A percentile compares a stretch with the other conserved stretches of the same genome.
Evolutionary conservation across 1,284 basidiomycete species (phyloP).

Genomic region (Moesziomyces antarcticus): DNA sequence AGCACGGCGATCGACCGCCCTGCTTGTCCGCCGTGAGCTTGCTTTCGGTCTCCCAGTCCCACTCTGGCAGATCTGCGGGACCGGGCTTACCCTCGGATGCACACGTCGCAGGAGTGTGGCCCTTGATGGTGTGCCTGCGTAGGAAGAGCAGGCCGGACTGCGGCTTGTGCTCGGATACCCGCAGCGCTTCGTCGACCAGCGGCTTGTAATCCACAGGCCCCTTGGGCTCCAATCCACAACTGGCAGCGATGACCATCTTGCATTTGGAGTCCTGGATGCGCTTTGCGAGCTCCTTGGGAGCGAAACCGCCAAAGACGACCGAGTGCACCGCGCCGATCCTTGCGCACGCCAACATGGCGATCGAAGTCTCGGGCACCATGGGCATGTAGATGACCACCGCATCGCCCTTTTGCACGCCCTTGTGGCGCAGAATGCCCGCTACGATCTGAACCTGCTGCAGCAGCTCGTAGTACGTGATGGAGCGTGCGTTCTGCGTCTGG

Average conservation of each 20-base stretch:
- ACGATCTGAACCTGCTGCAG: constrained; percentile 57
- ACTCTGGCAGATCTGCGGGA: constrained; percentile 42
- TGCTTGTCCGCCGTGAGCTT: constrained; percentile 19
- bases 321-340: constrained; percentile 65
- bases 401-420: constrained; percentile 61
- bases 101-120: constrained; percentile 41
- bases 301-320: constrained; percentile 66
- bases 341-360: constrained; percentile 64
- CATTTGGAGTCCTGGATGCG: constrained; percentile 59
- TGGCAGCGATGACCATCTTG: constrained; percentile 57
- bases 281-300: constrained; percentile 61
- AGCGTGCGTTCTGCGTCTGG: constrained; percentile 42
- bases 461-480: constrained; percentile 57
- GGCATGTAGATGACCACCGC: constrained; percentile 65
- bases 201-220: constrained; percentile 61
- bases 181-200: constrained; percentile 58
- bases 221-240: constrained; percentile 63
- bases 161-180: constrained; percentile 52
- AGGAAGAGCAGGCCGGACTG: constrained; percentile 46
- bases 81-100: constrained; percentile 14
- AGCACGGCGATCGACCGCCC: constrained; percentile 46
- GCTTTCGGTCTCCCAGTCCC: constrained; percentile 57
- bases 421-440: constrained; percentile 56
- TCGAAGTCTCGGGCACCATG: constrained; percentile 63
- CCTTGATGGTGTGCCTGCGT: constrained; percentile 54